Base-by-base conservation (phyloP, 2,329 filamentous ascomycete genomes). In the Talaromyces sp. region DNA sequence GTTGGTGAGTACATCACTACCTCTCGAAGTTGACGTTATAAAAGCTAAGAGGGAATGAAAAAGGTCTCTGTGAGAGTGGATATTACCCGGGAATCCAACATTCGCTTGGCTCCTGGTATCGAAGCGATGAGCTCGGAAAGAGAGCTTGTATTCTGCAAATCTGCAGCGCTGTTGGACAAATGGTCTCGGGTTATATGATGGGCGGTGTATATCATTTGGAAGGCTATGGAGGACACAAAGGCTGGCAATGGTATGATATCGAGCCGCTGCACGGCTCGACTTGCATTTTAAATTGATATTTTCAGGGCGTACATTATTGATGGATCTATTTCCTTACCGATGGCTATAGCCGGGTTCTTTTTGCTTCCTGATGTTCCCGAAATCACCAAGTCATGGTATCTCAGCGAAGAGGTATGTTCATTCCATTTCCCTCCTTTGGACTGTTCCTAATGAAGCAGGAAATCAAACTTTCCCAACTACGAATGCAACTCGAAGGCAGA, bases 51-150 rank as follows among this genome's bases (percentile, higher is more conserved):
- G 53, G 5, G 54, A 22, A 22, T 27, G 2, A 36, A 55, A 30
- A 54, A 64, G 63, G 63, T 17, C 63, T 64, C 15, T 59, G 60
- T 19, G 63, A 64, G 64, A 78, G 75, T 22, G 80, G 78, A 0
- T 82, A 82, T 64, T 84, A 83, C 57, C 81, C 81, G 0, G 82
- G 80, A 1, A 81, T 82, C 72, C 79, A 82, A 60, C 81, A 80
- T 60, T 78, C 82, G 15, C 78, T 83, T 22, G 81, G 81, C 1
- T 78, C 75, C 0, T 83, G 81, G 81, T 83, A 83, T 61, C 73
- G 79, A 8, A 73, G 74, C 52, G 76, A 80, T 42, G 82, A 84
- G 63, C 73, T 84, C 0, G 81, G 80, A 0, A 84, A 84, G 62
- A 71, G 82, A 11, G 77, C 79, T 1, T 82, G 80, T 57, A 82